phyloP scores from a whole-genome alignment of 2,329 filamentous ascomycete genomes.

The Colletotrichum eleusines region DNA sequence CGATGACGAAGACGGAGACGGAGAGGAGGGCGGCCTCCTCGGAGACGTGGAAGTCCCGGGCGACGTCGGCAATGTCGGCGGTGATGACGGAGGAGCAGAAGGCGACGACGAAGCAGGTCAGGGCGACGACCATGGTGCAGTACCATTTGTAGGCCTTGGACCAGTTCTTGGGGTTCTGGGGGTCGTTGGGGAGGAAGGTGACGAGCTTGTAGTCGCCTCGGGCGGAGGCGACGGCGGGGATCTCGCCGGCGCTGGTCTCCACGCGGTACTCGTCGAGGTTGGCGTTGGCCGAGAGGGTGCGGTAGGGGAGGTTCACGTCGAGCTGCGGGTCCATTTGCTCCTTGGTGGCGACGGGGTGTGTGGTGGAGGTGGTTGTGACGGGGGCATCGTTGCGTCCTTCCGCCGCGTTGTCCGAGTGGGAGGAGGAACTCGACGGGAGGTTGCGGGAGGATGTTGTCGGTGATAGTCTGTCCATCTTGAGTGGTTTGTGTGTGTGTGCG shows the following conservation, averaged over 20 bases:
- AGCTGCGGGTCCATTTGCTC: constrained; percentile 55
- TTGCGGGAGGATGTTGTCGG: constrained; percentile 28
- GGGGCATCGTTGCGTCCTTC: constrained; percentile 25
- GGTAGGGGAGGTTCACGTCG: constrained; percentile 72
- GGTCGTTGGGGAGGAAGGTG: constrained; percentile 76
- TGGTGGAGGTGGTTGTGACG: constrained; percentile 10
- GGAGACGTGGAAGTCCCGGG: constrained; percentile 74
- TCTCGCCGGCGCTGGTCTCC: constrained; percentile 72
- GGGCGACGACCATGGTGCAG: constrained; percentile 85
- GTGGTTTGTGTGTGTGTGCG: constrained; percentile 1
- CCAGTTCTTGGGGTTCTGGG: constrained; percentile 89
- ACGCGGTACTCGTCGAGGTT: constrained; percentile 76
- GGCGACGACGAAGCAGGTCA: constrained; percentile 80
- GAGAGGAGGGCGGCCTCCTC: constrained; percentile 79
- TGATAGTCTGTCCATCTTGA: constrained; percentile 29
- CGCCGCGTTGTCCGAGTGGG: constrained; percentile 1
- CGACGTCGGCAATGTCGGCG: constrained; percentile 75
- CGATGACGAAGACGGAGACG: constrained; percentile 83
- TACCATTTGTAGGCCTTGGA: constrained; percentile 83
- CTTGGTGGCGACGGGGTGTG: constrained; percentile 46
- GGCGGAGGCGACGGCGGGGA: constrained; percentile 57
- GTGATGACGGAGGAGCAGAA: constrained; percentile 82
- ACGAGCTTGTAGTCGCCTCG: constrained; percentile 66
- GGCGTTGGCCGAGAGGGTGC: constrained; percentile 70
- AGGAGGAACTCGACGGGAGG: constrained; percentile 29